phyloP scores from a whole-genome alignment of 306 rosid genomes.

The Vachellia pachyceras region DNA sequence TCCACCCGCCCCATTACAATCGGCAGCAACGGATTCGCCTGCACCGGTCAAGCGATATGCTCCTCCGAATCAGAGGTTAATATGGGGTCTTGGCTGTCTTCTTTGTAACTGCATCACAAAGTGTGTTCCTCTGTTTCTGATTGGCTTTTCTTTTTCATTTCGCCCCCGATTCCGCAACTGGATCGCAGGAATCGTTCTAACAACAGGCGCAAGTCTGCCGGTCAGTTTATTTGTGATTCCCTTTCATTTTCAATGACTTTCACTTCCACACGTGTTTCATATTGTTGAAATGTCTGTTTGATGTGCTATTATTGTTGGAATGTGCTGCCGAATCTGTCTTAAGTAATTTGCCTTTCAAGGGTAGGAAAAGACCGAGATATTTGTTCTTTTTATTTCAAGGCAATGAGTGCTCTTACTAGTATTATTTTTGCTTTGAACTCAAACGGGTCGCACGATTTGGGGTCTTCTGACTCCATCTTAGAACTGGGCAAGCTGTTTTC shows the following conservation, averaged over 20 bases:
- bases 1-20: conserved; percentile 24
- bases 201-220: conserved; percentile 74
- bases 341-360: background rate
- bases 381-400: background rate
- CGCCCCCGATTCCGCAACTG: background rate
- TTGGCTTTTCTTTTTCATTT: background rate
- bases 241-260: background rate
- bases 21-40: conserved; percentile 45
- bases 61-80: conserved; percentile 72
- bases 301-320: background rate
- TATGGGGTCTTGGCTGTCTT: background rate
- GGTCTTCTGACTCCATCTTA: too few relatives aligned
- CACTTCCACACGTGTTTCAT: background rate
- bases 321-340: background rate
- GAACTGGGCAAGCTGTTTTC: too few relatives aligned
- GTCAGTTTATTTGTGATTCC: conserved; percentile 38
- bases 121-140: background rate
- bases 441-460: background rate
- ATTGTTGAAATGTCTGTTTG: background rate
- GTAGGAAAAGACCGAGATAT: background rate
- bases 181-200: conserved; percentile 57
- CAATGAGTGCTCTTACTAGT: background rate
- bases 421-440: background rate
- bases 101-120: background rate
- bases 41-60: conserved; percentile 64